These are phyloP conservation scores for Catharanthus roseus DNA, from an alignment of 257 asterid species.

Conservation along the genomic window DNA sequence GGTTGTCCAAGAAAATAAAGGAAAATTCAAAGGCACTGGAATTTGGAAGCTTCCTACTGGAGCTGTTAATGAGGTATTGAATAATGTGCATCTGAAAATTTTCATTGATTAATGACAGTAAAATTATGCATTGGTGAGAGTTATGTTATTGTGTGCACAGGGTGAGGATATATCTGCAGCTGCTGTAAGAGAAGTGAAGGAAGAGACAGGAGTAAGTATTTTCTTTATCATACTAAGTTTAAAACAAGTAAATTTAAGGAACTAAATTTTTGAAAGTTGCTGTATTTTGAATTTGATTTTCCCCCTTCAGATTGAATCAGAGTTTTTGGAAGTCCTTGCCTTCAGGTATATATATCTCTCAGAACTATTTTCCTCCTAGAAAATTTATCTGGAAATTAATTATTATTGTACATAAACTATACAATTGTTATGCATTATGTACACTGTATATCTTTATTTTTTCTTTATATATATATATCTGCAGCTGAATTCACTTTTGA, in stretches of 20 bases:
- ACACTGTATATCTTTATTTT: too few relatives aligned
- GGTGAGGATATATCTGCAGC: slow-evolving; percentile 86
- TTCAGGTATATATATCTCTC: slow-evolving; percentile 48
- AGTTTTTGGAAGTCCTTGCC: slow-evolving; percentile 68
- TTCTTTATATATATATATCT: too few relatives aligned
- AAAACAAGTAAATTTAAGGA: background rate
- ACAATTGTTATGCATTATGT: too few relatives aligned
- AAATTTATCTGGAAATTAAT: too few relatives aligned
- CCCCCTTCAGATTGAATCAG: slow-evolving; percentile 54
- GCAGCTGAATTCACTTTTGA: too few relatives aligned
- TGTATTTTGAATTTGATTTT: too few relatives aligned
- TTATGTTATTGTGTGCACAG: slow-evolving; percentile 23
- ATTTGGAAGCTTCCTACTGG: slow-evolving; percentile 23
- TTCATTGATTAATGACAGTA: background rate
- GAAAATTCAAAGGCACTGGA: slow-evolving; percentile 18
- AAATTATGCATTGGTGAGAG: background rate
- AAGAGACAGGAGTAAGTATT: slow-evolving; percentile 89
- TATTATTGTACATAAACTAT: too few relatives aligned
- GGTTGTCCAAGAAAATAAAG: slow-evolving; percentile 17
- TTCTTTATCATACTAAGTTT: background rate
- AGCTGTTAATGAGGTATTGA: slow-evolving; percentile 20
- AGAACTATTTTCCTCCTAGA: too few relatives aligned
- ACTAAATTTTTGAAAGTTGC: background rate
- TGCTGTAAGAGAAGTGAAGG: slow-evolving; percentile 88
- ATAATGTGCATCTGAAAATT: background rate